Evolutionary conservation across 2,329 filamentous ascomycete genomes (phyloP), one percentile per base, ranked within the genome.

Genomic region (Aureobasidium sp.): DNA sequence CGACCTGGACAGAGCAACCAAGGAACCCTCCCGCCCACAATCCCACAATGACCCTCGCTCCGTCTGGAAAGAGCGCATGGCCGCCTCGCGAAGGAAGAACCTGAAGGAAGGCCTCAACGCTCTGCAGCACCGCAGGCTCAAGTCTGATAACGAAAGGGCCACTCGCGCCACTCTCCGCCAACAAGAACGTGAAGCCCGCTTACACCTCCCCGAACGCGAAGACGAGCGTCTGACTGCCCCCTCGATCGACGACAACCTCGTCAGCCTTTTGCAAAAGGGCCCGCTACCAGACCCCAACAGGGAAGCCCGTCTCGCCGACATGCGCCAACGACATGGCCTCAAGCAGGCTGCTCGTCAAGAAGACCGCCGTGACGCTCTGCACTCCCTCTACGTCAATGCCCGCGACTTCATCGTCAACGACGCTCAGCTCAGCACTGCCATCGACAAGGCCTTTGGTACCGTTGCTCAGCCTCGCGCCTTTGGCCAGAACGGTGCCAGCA

Each of bases 371-470:
- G 85, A 93, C 67, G 83, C 87, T 17, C 77, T 99, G 34, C 90
- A 96, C 75, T 86, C 90, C 63, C 82, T 99, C 14, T 99, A 99
- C 77, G 89, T 94, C 77, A 89, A 91, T 68, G 91, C 94, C 5
- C 84, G 88, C 29, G 79, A 84, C 42, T 99, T 97, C 77, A 97
- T 99, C 71, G 87, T 91, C 20, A 87, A 83, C 27, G 91, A 96
- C 73, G 77, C 82, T 56, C 87, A 96, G 73, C 82, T 99, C 37
- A 83, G 89, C 68, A 79, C 80, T 17, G 83, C 86, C 66, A 87
- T 97, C 62, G 88, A 95, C 25, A 77, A 81, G 65, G 80, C 87
- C n/a, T 99, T 97, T 76, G 82, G 84, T 17, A 84, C 86, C 29
- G 80, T 84, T 7, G 75, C 77, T 29, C 61, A 69, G 7, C 78